A percentile compares a stretch with the other conserved stretches of the same genome.
These are phyloP conservation scores for Cladosporium colombiae DNA, from an alignment of 2,329 filamentous ascomycete species.

Conservation along the genomic window DNA sequence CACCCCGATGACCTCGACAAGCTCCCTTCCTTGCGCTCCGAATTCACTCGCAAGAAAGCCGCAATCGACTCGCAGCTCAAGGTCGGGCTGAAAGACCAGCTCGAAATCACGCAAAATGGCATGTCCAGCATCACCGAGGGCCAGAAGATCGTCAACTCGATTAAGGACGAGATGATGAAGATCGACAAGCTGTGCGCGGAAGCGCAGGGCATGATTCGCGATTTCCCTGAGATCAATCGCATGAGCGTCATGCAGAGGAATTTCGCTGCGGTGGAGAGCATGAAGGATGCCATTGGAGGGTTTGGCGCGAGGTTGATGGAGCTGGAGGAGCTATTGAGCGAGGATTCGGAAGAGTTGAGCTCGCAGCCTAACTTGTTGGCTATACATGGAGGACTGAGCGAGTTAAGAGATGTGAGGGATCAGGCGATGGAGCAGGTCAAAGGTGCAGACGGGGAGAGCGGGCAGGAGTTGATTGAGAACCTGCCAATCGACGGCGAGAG, in stretches of 20 bases:
- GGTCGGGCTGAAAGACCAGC: slow-evolving; percentile 83
- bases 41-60: slow-evolving; percentile 91
- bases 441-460: slow-evolving; percentile 77
- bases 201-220: slow-evolving; percentile 94
- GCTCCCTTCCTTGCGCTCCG: slow-evolving; percentile 82
- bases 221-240: slow-evolving; percentile 90
- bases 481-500: slow-evolving; percentile 62
- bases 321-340: slow-evolving; percentile 74
- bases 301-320: slow-evolving; percentile 76
- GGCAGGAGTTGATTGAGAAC: slow-evolving; percentile 87
- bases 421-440: slow-evolving; percentile 96
- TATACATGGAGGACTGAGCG: slow-evolving; percentile 88
- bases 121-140: slow-evolving; percentile 87
- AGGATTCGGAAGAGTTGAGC: slow-evolving; percentile 83
- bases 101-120: slow-evolving; percentile 90
- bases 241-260: slow-evolving; percentile 95
- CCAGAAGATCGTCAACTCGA: slow-evolving; percentile 85
- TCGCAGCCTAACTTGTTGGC: slow-evolving; percentile 89
- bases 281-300: slow-evolving; percentile 85
- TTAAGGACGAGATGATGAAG: slow-evolving; percentile 98
- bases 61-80: slow-evolving; percentile 89
- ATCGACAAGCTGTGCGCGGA: slow-evolving; percentile 97
- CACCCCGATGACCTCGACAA: slow-evolving; percentile 98
- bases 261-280: slow-evolving; percentile 89
- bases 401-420: slow-evolving; percentile 89